A percentile compares a stretch with the other conserved stretches of the same genome.
Conservation (phyloP, 306 rosid genomes). For the Hylodesmum podocarpum region DNA sequence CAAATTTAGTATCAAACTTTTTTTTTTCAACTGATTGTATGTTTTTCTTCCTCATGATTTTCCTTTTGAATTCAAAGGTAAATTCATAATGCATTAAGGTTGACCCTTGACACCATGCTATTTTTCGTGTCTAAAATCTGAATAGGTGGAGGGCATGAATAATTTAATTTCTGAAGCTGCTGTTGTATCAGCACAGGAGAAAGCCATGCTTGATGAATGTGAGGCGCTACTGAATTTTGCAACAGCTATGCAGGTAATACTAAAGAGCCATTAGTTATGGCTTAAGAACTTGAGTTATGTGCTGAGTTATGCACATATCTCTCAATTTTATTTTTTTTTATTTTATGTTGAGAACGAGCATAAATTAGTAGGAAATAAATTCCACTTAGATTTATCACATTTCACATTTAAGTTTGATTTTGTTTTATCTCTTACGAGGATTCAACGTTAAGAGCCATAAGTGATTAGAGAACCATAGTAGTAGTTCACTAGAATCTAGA, state of each 20-base stretch:
- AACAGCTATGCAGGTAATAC: slow-evolving; percentile 89
- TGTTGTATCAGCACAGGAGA: slow-evolving; percentile 72
- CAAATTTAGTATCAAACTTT: background rate
- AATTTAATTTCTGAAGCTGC: slow-evolving; percentile 81
- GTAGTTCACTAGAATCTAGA: too few relatives aligned
- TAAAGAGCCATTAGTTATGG: slow-evolving; percentile 20
- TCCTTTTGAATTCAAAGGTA: background rate
- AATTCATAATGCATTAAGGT: background rate
- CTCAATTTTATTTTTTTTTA: background rate
- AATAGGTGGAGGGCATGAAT: slow-evolving; percentile 71
- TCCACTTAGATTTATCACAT: background rate
- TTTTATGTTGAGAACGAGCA: background rate
- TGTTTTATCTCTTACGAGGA: background rate
- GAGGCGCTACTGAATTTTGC: slow-evolving; percentile 68
- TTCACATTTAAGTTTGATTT: background rate
- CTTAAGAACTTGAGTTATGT: slow-evolving; percentile 21
- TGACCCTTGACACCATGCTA: slow-evolving; percentile 22
- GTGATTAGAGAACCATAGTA: background rate
- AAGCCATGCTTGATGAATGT: slow-evolving; percentile 86
- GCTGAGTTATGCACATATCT: background rate
- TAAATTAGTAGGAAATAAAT: background rate
- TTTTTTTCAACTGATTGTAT: background rate
- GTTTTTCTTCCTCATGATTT: background rate
- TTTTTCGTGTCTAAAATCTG: slow-evolving; percentile 28
- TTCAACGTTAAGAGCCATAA: background rate